phyloP scores from a whole-genome alignment of 2,329 filamentous ascomycete genomes.

The Botrytis paeoniae region DNA sequence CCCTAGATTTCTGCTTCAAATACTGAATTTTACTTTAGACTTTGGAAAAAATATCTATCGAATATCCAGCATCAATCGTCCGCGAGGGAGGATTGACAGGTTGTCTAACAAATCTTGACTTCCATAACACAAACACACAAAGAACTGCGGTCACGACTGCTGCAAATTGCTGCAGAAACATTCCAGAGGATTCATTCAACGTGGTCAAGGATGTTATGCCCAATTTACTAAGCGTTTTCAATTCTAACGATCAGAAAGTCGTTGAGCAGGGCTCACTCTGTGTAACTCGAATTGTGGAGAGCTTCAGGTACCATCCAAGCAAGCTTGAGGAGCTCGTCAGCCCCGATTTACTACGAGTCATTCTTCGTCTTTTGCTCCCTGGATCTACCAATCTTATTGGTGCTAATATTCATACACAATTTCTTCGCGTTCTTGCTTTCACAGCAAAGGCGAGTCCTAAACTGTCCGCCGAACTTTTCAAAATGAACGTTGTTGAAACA shows the following conservation, averaged over 20 bases:
- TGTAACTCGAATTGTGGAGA: conserved; percentile 93
- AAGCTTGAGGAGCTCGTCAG: conserved; percentile 93
- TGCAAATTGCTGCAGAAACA: conserved; percentile 96
- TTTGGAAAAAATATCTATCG: conserved; percentile 93
- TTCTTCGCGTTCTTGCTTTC: conserved; percentile 86
- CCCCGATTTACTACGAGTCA: conserved; percentile 77
- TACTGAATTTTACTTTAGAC: conserved; percentile 50
- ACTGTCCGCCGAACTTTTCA: conserved; percentile 85
- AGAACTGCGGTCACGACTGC: conserved; percentile 95
- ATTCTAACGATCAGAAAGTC: conserved; percentile 91
- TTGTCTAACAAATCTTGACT: conserved; percentile 94
- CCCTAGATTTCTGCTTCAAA: background rate
- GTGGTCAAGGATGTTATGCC: conserved; percentile 96
- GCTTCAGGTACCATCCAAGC: conserved; percentile 82
- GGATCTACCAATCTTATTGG: conserved; percentile 95
- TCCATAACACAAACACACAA: conserved; percentile 96
- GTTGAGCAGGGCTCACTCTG: conserved; percentile 96
- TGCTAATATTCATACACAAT: conserved; percentile 92
- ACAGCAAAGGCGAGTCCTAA: conserved; percentile 84
- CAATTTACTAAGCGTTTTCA: conserved; percentile 83
- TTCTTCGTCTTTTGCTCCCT: conserved; percentile 83
- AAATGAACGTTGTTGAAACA: conserved; percentile 95
- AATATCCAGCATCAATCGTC: conserved; percentile 93
- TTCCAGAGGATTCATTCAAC: conserved; percentile 87
- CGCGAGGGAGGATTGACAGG: conserved; percentile 92